A percentile compares a stretch with the other conserved stretches of the same genome.
Evolutionary conservation across 345 rosid species (phyloP).

Genomic region (Euphorbia peplus): DNA sequence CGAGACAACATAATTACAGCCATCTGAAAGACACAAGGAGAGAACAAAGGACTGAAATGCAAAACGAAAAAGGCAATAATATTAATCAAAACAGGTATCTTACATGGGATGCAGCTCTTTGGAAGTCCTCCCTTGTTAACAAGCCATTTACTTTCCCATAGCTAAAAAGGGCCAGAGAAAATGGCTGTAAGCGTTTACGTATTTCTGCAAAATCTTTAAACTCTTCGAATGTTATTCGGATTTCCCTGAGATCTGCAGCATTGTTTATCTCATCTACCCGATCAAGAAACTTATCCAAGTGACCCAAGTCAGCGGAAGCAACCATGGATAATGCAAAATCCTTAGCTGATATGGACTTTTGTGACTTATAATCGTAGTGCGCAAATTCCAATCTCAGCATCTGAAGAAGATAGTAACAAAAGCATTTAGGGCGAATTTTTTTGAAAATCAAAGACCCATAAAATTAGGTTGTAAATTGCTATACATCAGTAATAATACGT

Average conservation of each 20-base stretch:
- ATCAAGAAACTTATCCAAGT: slow-evolving; percentile 59
- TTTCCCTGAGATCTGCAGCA: slow-evolving; percentile 43
- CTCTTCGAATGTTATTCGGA: slow-evolving; percentile 63
- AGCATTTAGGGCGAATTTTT: too few species aligned
- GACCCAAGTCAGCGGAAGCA: slow-evolving; percentile 87
- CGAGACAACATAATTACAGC: neutral
- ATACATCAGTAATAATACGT: neutral
- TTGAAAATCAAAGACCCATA: neutral
- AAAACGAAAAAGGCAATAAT: neutral
- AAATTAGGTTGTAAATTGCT: slow-evolving; percentile 1
- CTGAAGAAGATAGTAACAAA: slow-evolving; percentile 28
- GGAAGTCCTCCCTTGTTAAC: slow-evolving; percentile 66
- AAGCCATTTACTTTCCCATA: slow-evolving; percentile 78
- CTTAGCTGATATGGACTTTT: slow-evolving; percentile 68
- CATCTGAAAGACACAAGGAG: neutral
- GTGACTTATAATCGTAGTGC: slow-evolving; percentile 77
- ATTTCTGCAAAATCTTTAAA: slow-evolving; percentile 77
- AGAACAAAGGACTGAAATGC: neutral
- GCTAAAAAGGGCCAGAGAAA: slow-evolving; percentile 84
- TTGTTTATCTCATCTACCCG: slow-evolving; percentile 59
- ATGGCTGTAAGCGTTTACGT: slow-evolving; percentile 68
- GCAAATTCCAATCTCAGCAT: slow-evolving; percentile 79
- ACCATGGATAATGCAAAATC: slow-evolving; percentile 95
- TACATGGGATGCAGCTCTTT: slow-evolving; percentile 81
- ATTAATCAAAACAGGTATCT: slow-evolving; percentile 21